Base-by-base conservation (phyloP, 1,284 basidiomycete species). In the Heterobasidion parviporum region DNA sequence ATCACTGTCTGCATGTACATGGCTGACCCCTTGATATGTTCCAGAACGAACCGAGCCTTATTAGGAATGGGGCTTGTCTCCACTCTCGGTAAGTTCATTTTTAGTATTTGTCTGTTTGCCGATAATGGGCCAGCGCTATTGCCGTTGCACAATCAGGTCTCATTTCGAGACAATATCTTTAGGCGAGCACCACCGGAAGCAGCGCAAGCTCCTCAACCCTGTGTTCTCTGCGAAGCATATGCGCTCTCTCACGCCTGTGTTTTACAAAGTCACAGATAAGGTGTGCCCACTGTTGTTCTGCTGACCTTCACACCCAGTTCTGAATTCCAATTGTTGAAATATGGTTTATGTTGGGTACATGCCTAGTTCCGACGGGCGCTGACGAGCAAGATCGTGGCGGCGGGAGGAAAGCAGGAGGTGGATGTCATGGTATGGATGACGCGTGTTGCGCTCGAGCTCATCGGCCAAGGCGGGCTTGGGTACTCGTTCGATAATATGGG, bases 131-230 rank as follows among this genome's bases (percentile, higher is more conserved):
- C 16, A 46, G 8, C 3, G 9, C 16, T 46, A 26, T 26, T 5
- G 26, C 4, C 26, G 5, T 26, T 26, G 26, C 26, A 26, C 26
- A 26, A 26, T 26, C 26, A 26, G 3, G 26, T 44, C 43, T 16
- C 43, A 44, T 44, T 7, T 44, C 1, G 14, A 44, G 43, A 44
- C 4, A 44, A 5, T 26, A 5, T 26, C 26, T 15, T n/a, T 20
- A 46, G 44, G 44, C 44, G 44, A 46, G 26, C 53, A 61, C 0
- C 64, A 67, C 55, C 61, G 59, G 48, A 60, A 58, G 16, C 64
- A 68, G 46, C 62, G 64, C 18, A 65, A 67, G 57, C 62, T 70
- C 55, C 63, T 70, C 16, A 66, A 62, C 43, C 67, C 68, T 3
- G 64, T 68, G 16, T 70, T 70, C 56, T 65, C 67, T 3, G 58